A percentile compares a stretch with the other conserved stretches of the same genome.
These are phyloP conservation scores for Vigna mungo DNA, from an alignment of 306 rosid genomes.

Conservation along the genomic window DNA sequence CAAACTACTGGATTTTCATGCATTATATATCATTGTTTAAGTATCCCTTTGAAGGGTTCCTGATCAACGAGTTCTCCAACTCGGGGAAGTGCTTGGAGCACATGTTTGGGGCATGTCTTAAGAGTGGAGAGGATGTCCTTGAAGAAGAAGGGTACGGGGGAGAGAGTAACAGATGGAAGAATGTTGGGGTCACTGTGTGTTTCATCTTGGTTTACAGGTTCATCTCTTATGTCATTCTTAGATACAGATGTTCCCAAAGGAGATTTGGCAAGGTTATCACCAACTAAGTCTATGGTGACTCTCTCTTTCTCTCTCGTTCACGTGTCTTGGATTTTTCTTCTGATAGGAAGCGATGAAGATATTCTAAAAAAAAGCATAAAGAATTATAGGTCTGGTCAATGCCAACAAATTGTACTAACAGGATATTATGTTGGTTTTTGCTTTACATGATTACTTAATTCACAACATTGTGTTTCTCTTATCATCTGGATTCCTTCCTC, in stretches of 20 bases:
- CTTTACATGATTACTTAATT: constrained; percentile 44
- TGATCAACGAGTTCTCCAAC: constrained; percentile 85
- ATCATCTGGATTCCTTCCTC: constrained; percentile 41
- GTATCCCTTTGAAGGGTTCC: constrained; percentile 95
- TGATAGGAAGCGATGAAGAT: constrained; percentile 51
- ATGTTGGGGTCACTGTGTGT: constrained; percentile 76
- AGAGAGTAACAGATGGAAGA: constrained; percentile 77
- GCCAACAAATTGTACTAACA: constrained; percentile 57
- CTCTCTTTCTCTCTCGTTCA: constrained; percentile 48
- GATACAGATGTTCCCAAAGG: constrained; percentile 76
- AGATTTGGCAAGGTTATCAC: constrained; percentile 50
- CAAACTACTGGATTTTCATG: constrained; percentile 90
- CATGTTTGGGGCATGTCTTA: constrained; percentile 72
- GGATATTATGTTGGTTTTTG: constrained; percentile 45
- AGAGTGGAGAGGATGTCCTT: constrained; percentile 73
- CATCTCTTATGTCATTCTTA: constrained; percentile 83
- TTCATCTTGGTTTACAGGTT: constrained; percentile 91
- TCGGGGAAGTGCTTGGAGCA: constrained; percentile 84
- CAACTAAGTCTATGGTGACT: constrained; percentile 45
- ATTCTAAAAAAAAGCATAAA: constrained; percentile 45
- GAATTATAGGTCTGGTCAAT: constrained; percentile 42
- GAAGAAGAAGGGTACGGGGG: constrained; percentile 87
- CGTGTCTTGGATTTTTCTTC: constrained; percentile 61
- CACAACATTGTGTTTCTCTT: constrained; percentile 34
- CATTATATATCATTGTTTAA: constrained; percentile 87